Evolutionary conservation across 2,329 filamentous ascomycete species (phyloP).

Genomic region (Aspergillus aculeatus): DNA sequence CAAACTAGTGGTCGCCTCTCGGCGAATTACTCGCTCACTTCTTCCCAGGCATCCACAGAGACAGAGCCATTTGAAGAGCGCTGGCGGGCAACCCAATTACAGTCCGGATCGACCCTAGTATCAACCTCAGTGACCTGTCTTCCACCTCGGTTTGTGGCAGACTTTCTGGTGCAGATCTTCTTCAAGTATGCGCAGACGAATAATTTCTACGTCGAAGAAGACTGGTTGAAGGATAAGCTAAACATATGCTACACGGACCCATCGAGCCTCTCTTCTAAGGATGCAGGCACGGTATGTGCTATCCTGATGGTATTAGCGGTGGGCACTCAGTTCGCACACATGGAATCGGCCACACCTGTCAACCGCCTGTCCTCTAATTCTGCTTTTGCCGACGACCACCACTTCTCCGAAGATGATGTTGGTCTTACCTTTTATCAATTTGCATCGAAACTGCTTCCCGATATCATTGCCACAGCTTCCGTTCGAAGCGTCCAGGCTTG

Average conservation of each 20-base stretch:
- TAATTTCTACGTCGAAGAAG: slow-evolving; percentile 45
- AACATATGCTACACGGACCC: slow-evolving; percentile 40
- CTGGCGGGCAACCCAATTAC: slow-evolving; percentile 44
- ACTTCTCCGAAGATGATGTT: slow-evolving; percentile 53
- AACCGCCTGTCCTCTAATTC: slow-evolving; percentile 29
- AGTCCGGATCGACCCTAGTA: slow-evolving; percentile 40
- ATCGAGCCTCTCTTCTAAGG: slow-evolving; percentile 35
- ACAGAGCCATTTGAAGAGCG: slow-evolving; percentile 42
- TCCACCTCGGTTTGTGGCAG: slow-evolving; percentile 45
- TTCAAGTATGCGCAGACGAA: slow-evolving; percentile 47
- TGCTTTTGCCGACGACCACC: slow-evolving; percentile 31
- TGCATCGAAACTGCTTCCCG: slow-evolving; percentile 55
- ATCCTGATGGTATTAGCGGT: slow-evolving; percentile 46
- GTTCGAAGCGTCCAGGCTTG: slow-evolving; percentile 60
- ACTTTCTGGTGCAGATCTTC: slow-evolving; percentile 45
- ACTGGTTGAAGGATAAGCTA: slow-evolving; percentile 42
- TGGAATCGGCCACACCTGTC: slow-evolving; percentile 40
- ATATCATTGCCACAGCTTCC: slow-evolving; percentile 57
- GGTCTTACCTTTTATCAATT: slow-evolving; percentile 59
- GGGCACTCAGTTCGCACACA: slow-evolving; percentile 46
- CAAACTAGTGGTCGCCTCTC: background rate
- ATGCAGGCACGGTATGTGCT: slow-evolving; percentile 42
- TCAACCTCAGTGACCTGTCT: slow-evolving; percentile 40
- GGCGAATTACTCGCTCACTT: slow-evolving; percentile 8
- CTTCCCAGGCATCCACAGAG: slow-evolving; percentile 34